phyloP scores from a whole-genome alignment of 305 asterid genomes.

The Solanum aculeatissimum region DNA sequence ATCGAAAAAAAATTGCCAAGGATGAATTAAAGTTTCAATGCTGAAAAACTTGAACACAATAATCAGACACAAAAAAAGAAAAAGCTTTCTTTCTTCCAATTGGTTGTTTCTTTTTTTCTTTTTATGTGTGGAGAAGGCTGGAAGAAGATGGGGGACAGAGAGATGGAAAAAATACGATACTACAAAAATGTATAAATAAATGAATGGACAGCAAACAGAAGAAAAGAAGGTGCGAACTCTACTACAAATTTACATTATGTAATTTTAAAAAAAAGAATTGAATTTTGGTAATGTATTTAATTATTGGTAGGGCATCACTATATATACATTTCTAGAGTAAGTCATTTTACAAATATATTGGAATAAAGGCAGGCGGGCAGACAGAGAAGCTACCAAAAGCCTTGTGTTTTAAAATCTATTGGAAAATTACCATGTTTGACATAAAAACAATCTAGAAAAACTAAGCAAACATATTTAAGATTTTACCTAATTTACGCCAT shows the following conservation, averaged over 20 bases:
- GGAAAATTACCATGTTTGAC: neutral
- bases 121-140: slow-evolving; percentile 16
- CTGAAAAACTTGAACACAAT: neutral
- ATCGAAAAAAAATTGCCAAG: neutral
- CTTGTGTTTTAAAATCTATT: neutral
- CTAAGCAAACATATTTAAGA: neutral
- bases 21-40: neutral
- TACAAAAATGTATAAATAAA: slow-evolving; percentile 5
- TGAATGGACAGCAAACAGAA: slow-evolving; percentile 10
- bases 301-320: neutral
- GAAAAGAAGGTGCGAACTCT: neutral
- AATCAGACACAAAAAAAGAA: neutral
- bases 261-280: neutral
- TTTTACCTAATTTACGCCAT: neutral
- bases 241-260: neutral
- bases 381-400: neutral
- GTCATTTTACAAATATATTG: neutral
- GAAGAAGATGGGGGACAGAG: slow-evolving; percentile 6
- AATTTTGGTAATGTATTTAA: neutral
- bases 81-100: neutral
- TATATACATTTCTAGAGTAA: neutral
- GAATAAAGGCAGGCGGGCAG: neutral
- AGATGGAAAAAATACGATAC: neutral
- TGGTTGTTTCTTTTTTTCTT: slow-evolving; percentile 15
- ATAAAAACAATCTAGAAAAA: neutral